Base-by-base conservation (phyloP, 768 basidiomycete genomes). In the Rhodotorula paludigena region DNA sequence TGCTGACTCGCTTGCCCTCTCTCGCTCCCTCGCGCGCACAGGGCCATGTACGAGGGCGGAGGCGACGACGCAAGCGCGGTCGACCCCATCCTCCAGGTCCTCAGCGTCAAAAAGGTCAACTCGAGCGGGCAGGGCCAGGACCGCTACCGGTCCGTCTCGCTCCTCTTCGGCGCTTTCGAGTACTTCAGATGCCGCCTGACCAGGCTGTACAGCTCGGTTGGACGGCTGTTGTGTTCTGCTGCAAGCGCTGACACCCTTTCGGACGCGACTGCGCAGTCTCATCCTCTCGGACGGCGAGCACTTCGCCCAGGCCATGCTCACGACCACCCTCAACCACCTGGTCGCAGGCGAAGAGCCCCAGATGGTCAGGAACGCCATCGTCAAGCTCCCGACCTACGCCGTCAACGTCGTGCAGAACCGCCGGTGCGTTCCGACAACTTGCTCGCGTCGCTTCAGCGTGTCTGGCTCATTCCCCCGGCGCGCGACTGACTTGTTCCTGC, bases 291-390 rank as follows among this genome's bases (percentile, higher is more conserved):
- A 98, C 78, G 92, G 94, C 47, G 81, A 82, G 28, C 80, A 89
- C 72, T 96, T 89, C 77, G 82, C 89, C 55, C 96, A 97, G 78
- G 87, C 89, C 33, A 97, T 99, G 96, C 82, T 98, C 41, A 90
- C 92, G 9, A 97, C 93, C 0, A 89, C 91, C 75, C 83, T 92
- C 52, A 97, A 97, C 74, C 69, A 81, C 12, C 79, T 90, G 71
- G 86, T 93, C 21, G 10, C 33, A 0, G 30, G 28, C 9, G 82
- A 86, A 23, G 81, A 85, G 0, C 84, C 85, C 11, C 75, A 80
- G 1, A 81, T 97, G 41, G 78, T 79, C 44, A 89, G 87, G 75
- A 81, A 89, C 75, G 82, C 85, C 1, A 79, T 98, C 30, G 84
- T 87, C 45, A 81, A 84, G 48, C 79, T 96, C 42, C 85, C 87